Evolutionary conservation across 805 yeast species (phyloP), one percentile per base, ranked within the genome.

Genomic region (Wickerhamomyces chambardii): DNA sequence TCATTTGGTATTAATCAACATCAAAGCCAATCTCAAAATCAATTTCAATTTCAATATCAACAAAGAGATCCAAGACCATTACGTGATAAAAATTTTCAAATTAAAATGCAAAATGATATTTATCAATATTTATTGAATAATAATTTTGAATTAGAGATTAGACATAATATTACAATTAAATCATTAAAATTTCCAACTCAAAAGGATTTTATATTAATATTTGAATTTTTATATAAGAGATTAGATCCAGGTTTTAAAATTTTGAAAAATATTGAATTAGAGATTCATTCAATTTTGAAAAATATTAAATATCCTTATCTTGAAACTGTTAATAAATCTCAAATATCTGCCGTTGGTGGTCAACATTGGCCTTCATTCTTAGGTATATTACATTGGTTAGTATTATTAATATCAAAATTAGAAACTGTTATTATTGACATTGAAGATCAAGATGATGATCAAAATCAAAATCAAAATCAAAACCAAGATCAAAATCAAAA

Each of bases 271-370:
- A 69, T 83, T 25, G 95, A 86, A 42, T 67, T 73, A 32, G 96
- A 87, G 42, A 82, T 86, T 4, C 81, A 78, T 41, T 67, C 71
- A 15, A 59, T 84, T 15, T 59, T 87, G 46, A 79, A 75, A 50
- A 66, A 66, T 27, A 54, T 86, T 40, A 73, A 73, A 33, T 87
- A 87, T 48, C 96, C 97, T 2, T 85, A 80, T 53, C 56, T 85
- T 38, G 94, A 83, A 29, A 64, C 84, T 0, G 77, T 89, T 28
- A 84, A 81, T 55, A 79, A 87, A 49, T 80, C 92, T 1, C 94
- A 85, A 51, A 78, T 87, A 28, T 75, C 87, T 28, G 95, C 95
- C 0, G 95, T 85, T 11, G 95, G 95, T 6, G 95, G 95, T 3
- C 77, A 81, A 33, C 78, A 77, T 44, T 87, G 96, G 96, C 86